Evolutionary conservation across 371 early-diverging fungal genomes (phyloP), one percentile per base, ranked within the genome.

Genomic region (Globomyces sp.): DNA sequence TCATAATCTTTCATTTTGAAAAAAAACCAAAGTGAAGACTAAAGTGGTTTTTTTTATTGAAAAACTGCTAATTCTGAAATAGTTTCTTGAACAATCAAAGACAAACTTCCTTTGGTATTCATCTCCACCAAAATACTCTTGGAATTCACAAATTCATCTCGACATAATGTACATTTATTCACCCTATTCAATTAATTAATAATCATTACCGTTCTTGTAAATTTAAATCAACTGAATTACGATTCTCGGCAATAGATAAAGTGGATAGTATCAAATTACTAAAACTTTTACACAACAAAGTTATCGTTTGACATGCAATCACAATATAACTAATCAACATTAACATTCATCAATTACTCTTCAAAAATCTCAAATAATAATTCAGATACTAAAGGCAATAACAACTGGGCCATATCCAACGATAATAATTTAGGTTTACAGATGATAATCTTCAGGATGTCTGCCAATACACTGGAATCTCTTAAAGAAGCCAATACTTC

Each of bases 311-410:
- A 71, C 83, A 83, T 6, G 83, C 77, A 2, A 73, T 72, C 9
- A 73, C 68, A 42, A 83, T 79, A 51, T 80, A 78, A 49, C 83
- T 82, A 52, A 24, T 24, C 24, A 24, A 24, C 24, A 24, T 24
- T n/a, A 5, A 40, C 46, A 60, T 49, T 9, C n/a, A 36, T 58
- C 34, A 10, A 42, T 41, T 68, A 80, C 83, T 83, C 83, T 68
- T 83, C 80, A 67, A 77, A 80, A 24, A 78, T 74, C 47, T 78
- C 80, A 68, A 77, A 78, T 43, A 81, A 63, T 24, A 83, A 63
- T 57, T 80, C 84, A 53, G 72, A 69, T 44, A 81, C 49, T 63
- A 75, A 6, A n/a, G 80, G 80, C 11, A 83, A 58, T 10, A 83
- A n/a, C 53, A 70, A 3, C 8, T 67, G 59, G n/a, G 74, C 70